These are phyloP conservation scores for Pestalotiopsis sp. DNA, from an alignment of 2,329 filamentous ascomycete species.

Conservation along the genomic window DNA sequence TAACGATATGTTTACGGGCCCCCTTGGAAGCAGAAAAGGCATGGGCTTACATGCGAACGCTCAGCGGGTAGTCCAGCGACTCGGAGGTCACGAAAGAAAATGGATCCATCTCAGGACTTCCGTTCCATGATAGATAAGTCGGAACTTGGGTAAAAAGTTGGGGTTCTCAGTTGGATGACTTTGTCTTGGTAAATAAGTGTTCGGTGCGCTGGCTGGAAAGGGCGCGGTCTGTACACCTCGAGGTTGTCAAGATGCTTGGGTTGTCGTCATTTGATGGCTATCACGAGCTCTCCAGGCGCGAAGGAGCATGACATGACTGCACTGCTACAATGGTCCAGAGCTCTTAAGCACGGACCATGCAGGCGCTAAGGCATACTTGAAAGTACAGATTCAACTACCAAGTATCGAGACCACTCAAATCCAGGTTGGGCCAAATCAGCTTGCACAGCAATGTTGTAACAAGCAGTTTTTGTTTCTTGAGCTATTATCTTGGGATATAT, in stretches of 20 bases:
- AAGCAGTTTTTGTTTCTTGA: too few species aligned
- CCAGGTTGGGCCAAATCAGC: neutral
- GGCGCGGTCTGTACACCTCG: neutral
- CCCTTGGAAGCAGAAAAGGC: neutral
- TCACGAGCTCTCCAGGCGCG: neutral
- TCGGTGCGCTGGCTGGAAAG: neutral
- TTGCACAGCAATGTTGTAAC: too few species aligned
- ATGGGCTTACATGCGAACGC: slow-evolving; percentile 60
- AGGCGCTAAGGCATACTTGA: neutral
- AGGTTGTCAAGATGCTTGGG: neutral
- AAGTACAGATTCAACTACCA: neutral
- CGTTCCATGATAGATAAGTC: slow-evolving; percentile 14
- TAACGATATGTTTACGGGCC: neutral
- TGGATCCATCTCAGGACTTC: slow-evolving; percentile 70
- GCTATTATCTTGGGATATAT: too few species aligned
- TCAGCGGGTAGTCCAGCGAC: slow-evolving; percentile 74
- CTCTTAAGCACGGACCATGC: neutral
- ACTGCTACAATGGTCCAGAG: neutral
- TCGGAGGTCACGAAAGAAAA: slow-evolving; percentile 95
- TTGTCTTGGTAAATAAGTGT: neutral
- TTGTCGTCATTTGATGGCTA: slow-evolving; percentile 10
- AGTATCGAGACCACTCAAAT: neutral
- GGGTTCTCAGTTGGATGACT: neutral
- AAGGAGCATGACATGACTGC: neutral
- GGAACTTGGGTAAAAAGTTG: neutral